phyloP scores from a whole-genome alignment of 139 green algal genomes.

The Microglena sp. region DNA sequence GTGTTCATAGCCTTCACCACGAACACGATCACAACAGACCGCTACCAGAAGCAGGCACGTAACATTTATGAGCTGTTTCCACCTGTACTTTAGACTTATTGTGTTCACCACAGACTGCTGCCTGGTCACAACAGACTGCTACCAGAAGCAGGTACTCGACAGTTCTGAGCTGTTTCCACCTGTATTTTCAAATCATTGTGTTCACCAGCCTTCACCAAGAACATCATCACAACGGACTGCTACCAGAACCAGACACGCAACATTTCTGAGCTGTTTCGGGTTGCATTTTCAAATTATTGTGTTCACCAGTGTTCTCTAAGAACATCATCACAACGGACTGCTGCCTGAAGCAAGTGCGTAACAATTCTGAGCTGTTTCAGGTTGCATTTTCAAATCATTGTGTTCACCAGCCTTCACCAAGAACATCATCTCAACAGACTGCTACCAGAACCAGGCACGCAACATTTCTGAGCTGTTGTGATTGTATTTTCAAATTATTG shows the following conservation, averaged over 20 bases:
- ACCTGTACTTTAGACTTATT: background rate
- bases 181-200: no score
- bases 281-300: conserved; percentile 40
- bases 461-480: background rate
- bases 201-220: no score
- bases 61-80: background rate
- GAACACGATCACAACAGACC: conserved; percentile 12
- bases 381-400: background rate
- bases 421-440: conserved; percentile 12
- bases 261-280: no score
- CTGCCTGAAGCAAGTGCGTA: no score
- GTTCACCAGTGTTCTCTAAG: conserved; percentile 26
- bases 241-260: no score
- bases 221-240: no score
- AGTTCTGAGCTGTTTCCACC: no score
- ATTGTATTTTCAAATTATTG: background rate
- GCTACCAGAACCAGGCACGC: conserved; percentile 13
- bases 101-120: conserved; percentile 30
- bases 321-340: conserved; percentile 34
- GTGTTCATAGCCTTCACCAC: conserved; percentile 22
- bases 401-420: conserved; percentile 23
- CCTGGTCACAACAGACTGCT: conserved; percentile 26
- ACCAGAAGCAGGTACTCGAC: no score
- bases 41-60: conserved; percentile 12
- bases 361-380: no score